phyloP scores from a whole-genome alignment of 2,329 filamentous ascomycete genomes.

The Beauveria medogensis region DNA sequence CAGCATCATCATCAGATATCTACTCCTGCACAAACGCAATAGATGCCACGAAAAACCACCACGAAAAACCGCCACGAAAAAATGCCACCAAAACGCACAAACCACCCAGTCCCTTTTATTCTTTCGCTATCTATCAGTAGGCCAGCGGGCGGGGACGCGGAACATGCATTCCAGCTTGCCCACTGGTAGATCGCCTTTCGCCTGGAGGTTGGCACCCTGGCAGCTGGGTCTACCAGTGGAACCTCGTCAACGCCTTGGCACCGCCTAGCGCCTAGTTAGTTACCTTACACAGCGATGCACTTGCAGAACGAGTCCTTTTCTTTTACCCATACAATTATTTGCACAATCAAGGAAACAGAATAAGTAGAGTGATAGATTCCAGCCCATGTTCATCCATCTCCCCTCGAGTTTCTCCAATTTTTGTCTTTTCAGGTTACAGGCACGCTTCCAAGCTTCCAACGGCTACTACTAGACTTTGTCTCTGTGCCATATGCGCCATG shows the following conservation, averaged over 20 bases:
- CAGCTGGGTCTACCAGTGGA: neutral
- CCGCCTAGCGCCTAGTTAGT: neutral
- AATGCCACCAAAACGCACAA: neutral
- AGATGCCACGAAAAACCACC: no score
- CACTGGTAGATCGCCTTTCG: slow-evolving; percentile 2
- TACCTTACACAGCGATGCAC: no score
- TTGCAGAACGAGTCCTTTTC: no score
- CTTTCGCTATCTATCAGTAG: neutral
- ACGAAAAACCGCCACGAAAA: no score
- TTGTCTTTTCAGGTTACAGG: no score
- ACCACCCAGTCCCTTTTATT: neutral
- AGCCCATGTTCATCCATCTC: no score
- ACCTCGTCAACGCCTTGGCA: neutral
- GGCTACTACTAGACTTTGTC: neutral
- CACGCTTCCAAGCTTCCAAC: no score
- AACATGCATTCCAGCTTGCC: neutral
- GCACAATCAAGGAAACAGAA: no score
- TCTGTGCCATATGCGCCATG: neutral
- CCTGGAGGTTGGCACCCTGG: no score
- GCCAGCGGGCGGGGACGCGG: neutral
- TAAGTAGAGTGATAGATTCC: no score
- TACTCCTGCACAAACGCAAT: neutral
- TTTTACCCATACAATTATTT: no score
- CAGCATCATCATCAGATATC: neutral
- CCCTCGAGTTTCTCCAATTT: no score